Base-by-base conservation (phyloP, 1,139 yeast species). In the Kodamaea alishanica region DNA sequence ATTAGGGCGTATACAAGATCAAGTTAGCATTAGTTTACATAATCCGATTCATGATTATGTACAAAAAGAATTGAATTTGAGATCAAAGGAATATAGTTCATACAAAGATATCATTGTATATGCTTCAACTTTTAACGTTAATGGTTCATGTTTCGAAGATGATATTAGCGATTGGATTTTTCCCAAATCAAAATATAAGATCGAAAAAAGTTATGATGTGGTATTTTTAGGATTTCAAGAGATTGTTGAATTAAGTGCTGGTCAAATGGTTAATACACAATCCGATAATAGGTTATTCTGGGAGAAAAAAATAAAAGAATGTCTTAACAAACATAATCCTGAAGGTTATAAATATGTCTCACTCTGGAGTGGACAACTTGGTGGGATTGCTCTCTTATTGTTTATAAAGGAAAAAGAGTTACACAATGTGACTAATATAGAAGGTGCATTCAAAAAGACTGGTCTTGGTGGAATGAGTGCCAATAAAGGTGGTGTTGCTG, bases 401-500 rank as follows among this genome's bases (percentile, higher is more conserved):
- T 57, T 55, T 32, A 50, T 53, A 31, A 55, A 53, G 34, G 59
- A 56, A 31, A 37, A 32, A 34, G 70, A 58, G 49, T 48, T 81
- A 12, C 59, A 73, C 4, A 63, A 75, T 43, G 71, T 87, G 10
- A 73, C 83, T 24, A 74, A 78, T 47, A 82, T 87, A 6, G 87
- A 82, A 56, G 88, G 95, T 28, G 73, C 86, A 15, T 75, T 80
- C 26, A 92, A 89, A 51, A 92, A 92, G 53, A 94, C 98, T 0
- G 99, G 99, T 0, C 68, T 92, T 38, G 96, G 50, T 47, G 55
- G 63, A 25, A 50, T 57, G 49, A 84, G 96, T 30, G 97, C 97
- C 11, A 92, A 92, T 56, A 92, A 92, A 60, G 99, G 99, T 26
- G 96, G 92, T 1, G 83, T 88, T 38, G 90, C 95, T 0, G 84